phyloP scores from a whole-genome alignment of 1,284 basidiomycete species.

The Thecaphora thlaspeos region DNA sequence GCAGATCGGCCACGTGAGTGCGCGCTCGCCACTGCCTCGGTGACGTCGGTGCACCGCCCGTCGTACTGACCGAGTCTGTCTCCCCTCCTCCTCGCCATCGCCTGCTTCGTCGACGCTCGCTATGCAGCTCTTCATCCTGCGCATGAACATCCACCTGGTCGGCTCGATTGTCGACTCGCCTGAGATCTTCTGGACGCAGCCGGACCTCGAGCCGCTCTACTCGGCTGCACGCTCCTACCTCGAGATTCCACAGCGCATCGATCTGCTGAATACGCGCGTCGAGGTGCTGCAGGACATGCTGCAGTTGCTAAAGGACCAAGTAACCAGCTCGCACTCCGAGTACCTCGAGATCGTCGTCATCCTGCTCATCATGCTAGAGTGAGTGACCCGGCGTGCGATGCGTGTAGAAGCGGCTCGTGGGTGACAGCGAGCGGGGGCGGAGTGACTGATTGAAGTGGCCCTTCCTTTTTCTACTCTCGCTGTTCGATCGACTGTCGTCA shows the following conservation, averaged over 20 bases:
- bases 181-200: conserved; percentile 78
- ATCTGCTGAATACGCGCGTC: conserved; percentile 87
- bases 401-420: background rate
- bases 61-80: background rate
- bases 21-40: too few relatives aligned
- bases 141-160: conserved; percentile 93
- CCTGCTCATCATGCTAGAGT: conserved; percentile 79
- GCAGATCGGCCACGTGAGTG: conserved; percentile 71
- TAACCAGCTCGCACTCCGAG: conserved; percentile 85
- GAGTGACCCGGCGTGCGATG: conserved; percentile 2
- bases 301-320: conserved; percentile 88
- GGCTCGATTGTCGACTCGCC: conserved; percentile 93
- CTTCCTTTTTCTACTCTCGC: background rate
- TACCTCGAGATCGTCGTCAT: conserved; percentile 95
- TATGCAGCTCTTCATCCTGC: conserved; percentile 77
- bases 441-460: background rate
- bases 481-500: background rate
- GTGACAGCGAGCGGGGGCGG: too few relatives aligned
- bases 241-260: conserved; percentile 90
- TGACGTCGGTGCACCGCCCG: too few relatives aligned
- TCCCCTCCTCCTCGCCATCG: background rate
- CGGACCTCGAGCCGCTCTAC: conserved; percentile 91
- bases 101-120: too few relatives aligned
- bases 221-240: conserved; percentile 81
- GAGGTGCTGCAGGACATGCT: conserved; percentile 96